Evolutionary conservation across 306 rosid species (phyloP), one percentile per base, ranked within the genome.

Genomic region (Mimosa pudica): DNA sequence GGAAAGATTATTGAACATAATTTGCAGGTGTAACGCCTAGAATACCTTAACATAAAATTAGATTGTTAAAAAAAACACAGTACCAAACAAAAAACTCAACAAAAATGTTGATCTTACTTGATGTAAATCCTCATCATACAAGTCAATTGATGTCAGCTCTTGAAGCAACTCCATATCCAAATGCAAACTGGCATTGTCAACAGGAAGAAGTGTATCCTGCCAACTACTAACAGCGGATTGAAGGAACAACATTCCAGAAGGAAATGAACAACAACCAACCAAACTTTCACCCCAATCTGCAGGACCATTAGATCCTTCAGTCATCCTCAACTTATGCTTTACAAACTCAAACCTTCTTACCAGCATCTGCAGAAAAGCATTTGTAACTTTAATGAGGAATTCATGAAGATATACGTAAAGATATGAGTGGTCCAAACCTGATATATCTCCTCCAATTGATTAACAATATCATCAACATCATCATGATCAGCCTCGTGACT

Each of bases 161-260:
- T 81, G 84, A 33, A 94, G 88, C 67, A 92, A 78, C 83, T 80
- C 81, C 93, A 92, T 85, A 85, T 94, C 98, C 76, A 81, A 85
- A 79, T 82, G 86, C 70, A 92, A 76, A 83, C 98, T 91, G 49
- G 90, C 60, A 62, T 74, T 78, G 73, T 94, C 97, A 67, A 84
- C 81, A 2, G 91, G 82, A 68, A 89, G 88, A 77, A 86, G 85
- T 0, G 89, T 85, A 18, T 89, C 92, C 89, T 71, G 88, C 95
- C 91, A 90, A 46, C 82, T 83, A 68, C 87, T 82, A 80, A 85
- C 86, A 69, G 84, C 89, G 68, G 86, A 81, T 52, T 80, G 75
- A 44, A 71, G 82, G 77, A 87, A 77, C 82, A 87, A 68, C 71
- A 85, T 73, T 58, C 81, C 97, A 36, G 80, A 75, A 12, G 88